Evolutionary conservation across 805 yeast species (phyloP).

Genomic region (Barnettozyma sp.): DNA sequence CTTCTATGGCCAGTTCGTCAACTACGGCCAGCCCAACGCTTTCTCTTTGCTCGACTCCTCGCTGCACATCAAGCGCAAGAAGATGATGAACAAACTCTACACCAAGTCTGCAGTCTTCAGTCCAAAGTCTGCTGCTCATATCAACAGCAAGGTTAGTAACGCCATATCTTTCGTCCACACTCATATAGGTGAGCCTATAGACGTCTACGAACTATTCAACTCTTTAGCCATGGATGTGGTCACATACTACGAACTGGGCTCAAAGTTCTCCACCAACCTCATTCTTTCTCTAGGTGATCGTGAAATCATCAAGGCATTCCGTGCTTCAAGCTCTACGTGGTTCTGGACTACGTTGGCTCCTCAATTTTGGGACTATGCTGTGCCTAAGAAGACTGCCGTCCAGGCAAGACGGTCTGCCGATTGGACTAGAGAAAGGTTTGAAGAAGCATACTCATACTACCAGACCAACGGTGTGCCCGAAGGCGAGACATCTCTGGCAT

Average conservation of each 20-base stretch:
- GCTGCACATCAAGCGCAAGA: conserved; percentile 39
- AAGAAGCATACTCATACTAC: conserved; percentile 17
- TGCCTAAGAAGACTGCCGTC: conserved; percentile 28
- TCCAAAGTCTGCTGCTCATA: conserved; percentile 27
- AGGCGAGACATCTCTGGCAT: conserved; percentile 16
- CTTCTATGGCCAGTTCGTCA: conserved; percentile 54
- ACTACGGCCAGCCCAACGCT: conserved; percentile 52
- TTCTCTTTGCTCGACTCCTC: conserved; percentile 47
- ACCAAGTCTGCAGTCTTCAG: conserved; percentile 37
- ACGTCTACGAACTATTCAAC: conserved; percentile 59
- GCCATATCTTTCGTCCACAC: conserved; percentile 18
- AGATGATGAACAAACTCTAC: conserved; percentile 35
- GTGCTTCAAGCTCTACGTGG: conserved; percentile 49
- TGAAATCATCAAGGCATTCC: conserved; percentile 37
- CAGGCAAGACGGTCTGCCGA: conserved; percentile 35
- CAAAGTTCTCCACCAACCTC: conserved; percentile 38
- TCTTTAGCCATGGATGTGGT: conserved; percentile 67
- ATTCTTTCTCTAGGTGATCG: conserved; percentile 35
- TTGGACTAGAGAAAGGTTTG: conserved; percentile 36
- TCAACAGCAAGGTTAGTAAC: conserved; percentile 29
- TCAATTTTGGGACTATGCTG: conserved; percentile 32
- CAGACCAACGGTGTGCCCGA: conserved; percentile 15
- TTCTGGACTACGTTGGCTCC: conserved; percentile 64
- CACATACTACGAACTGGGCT: conserved; percentile 53
- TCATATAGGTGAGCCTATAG: conserved; percentile 30